These are phyloP conservation scores for Chytriomyces confervae DNA, from an alignment of 192 early-diverging fungal species.

Conservation along the genomic window DNA sequence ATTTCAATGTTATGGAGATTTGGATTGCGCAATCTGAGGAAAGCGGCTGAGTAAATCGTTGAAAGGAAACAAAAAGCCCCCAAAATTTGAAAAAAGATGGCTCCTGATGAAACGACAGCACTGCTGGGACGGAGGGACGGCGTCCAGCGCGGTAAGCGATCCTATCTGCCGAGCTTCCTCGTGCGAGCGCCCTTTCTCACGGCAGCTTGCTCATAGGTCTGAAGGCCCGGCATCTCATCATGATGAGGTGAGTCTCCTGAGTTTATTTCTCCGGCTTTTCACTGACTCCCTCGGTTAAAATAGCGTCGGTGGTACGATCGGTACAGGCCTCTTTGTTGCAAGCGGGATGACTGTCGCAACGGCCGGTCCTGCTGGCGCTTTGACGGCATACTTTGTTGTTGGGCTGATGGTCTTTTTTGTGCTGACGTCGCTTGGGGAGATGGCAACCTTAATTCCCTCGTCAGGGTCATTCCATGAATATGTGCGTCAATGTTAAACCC, in stretches of 20 bases:
- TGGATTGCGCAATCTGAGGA: too few species aligned
- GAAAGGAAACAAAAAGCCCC: too few species aligned
- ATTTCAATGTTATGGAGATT: too few species aligned
- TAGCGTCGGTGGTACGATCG: constrained; percentile 79
- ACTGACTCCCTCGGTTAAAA: constrained; percentile 34
- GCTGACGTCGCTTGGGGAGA: constrained; percentile 83
- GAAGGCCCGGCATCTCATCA: constrained; percentile 39
- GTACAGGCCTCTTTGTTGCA: constrained; percentile 58
- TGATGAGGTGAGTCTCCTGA: constrained; percentile 31
- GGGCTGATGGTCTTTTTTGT: constrained; percentile 62
- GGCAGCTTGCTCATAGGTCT: background rate
- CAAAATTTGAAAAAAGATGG: too few species aligned
- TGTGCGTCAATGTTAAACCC: constrained; percentile 54
- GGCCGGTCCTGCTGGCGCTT: constrained; percentile 79
- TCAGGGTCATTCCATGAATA: constrained; percentile 64
- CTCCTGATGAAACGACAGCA: too few species aligned
- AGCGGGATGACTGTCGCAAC: constrained; percentile 70
- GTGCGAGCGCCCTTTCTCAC: background rate
- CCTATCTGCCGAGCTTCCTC: too few species aligned
- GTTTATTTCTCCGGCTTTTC: background rate
- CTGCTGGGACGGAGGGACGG: too few species aligned
- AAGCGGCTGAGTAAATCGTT: too few species aligned
- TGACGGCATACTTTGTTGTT: constrained; percentile 75
- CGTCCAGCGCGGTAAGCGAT: too few species aligned
- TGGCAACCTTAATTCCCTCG: constrained; percentile 82